Evolutionary conservation across 1,284 basidiomycete species (phyloP).

Genomic region (Rhodofomes roseus): DNA sequence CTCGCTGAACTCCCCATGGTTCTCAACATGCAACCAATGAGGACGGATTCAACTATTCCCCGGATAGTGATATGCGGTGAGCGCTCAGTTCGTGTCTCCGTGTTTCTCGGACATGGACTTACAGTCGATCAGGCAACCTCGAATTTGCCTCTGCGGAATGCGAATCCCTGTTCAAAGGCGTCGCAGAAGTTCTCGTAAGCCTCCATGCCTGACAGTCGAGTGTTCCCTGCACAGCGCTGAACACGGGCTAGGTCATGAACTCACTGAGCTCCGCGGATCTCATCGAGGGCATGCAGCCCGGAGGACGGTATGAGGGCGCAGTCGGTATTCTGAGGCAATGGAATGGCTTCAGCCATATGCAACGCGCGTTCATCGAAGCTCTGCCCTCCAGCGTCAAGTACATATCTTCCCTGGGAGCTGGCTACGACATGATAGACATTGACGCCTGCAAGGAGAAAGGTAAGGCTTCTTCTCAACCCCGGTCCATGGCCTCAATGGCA

Average conservation of each 20-base stretch:
- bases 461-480: background rate
- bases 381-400: constrained; percentile 72
- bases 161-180: constrained; percentile 55
- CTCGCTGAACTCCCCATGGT: background rate
- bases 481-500: background rate
- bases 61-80: background rate
- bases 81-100: background rate
- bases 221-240: background rate
- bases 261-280: constrained; percentile 67
- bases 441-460: constrained; percentile 62
- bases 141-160: constrained; percentile 39
- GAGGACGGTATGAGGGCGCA: constrained; percentile 71
- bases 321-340: constrained; percentile 83
- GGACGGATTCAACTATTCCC: background rate
- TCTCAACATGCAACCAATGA: background rate
- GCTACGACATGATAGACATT: constrained; percentile 86
- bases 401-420: constrained; percentile 90
- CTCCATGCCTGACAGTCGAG: background rate
- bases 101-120: background rate
- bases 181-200: constrained; percentile 78
- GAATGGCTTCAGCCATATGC: constrained; percentile 70
- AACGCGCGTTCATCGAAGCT: constrained; percentile 70
- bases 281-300: constrained; percentile 56
- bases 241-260: constrained; percentile 40
- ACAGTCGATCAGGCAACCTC: background rate